These are phyloP conservation scores for Neurospora sp. DNA, from an alignment of 495 filamentous ascomycete species.

Conservation along the genomic window DNA sequence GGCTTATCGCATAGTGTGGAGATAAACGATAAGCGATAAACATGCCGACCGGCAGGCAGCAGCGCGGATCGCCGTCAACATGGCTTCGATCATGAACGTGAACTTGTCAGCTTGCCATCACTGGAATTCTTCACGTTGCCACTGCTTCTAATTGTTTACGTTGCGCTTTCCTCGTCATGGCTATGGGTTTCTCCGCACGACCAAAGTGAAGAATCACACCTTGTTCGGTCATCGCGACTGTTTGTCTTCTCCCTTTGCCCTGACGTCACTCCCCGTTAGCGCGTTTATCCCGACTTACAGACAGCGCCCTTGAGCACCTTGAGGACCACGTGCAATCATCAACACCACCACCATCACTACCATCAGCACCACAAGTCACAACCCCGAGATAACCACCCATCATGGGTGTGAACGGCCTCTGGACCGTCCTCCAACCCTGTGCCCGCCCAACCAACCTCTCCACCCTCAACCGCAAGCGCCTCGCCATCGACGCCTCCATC, in stretches of 20 bases:
- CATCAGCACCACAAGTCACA: not conserved
- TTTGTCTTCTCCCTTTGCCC: not conserved
- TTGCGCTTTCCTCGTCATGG: not conserved
- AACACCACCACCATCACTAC: not conserved
- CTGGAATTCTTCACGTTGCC: not conserved
- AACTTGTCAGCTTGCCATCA: not conserved
- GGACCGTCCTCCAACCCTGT: constrained; percentile 87
- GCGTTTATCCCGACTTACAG: not conserved
- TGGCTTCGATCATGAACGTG: not conserved
- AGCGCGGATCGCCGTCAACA: not conserved
- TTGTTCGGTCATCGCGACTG: not conserved
- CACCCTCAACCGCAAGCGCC: constrained; percentile 86
- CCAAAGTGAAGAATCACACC: not conserved
- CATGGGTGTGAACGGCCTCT: constrained; percentile 98
- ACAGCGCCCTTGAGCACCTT: constrained; percentile 1
- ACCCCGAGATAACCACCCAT: not conserved
- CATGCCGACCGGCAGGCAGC: not conserved
- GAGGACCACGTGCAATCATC: not conserved
- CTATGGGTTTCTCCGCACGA: not conserved
- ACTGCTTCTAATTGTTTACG: not conserved
- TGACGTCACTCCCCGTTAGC: not conserved
- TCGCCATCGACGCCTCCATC: constrained; percentile 95
- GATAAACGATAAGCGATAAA: not conserved
- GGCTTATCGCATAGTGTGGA: not conserved
- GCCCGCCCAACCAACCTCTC: constrained; percentile 87